Percentiles rank a stretch among this genome's conserved stretches.
phyloP scores from a whole-genome alignment of 495 filamentous ascomycete genomes.

The Bombardia bombarda region DNA sequence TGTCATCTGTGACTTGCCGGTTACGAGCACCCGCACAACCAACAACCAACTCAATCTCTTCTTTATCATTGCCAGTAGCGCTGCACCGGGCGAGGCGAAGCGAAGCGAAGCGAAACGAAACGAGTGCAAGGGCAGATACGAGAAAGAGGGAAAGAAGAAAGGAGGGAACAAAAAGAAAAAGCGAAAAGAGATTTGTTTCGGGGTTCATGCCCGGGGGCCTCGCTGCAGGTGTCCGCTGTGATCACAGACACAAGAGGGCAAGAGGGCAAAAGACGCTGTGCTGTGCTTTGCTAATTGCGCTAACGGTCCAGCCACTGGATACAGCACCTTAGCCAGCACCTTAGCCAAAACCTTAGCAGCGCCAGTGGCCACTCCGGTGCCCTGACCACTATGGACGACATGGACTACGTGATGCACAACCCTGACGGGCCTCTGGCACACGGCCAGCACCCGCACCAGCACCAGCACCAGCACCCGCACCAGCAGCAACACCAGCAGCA shows the following conservation, averaged over 20 bases:
- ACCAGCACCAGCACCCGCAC: constrained; percentile 4
- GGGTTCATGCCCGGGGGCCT: neutral
- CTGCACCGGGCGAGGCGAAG: neutral
- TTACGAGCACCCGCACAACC: neutral
- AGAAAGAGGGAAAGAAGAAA: neutral
- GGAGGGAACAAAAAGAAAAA: neutral
- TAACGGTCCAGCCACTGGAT: too few species aligned
- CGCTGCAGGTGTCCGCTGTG: constrained; percentile 1
- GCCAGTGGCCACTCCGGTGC: too few species aligned
- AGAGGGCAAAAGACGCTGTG: too few species aligned
- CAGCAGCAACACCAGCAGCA: neutral
- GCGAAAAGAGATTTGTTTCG: neutral
- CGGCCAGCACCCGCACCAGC: neutral
- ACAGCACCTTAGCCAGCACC: too few species aligned
- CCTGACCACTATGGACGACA: constrained; percentile 11
- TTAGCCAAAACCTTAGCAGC: too few species aligned
- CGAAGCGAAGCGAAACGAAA: neutral
- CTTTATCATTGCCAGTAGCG: too few species aligned
- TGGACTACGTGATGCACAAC: constrained; percentile 17
- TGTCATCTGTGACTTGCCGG: too few species aligned
- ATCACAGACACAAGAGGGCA: neutral
- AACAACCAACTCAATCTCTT: too few species aligned
- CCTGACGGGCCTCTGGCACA: constrained; percentile 1
- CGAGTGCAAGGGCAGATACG: neutral
- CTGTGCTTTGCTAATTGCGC: neutral